Base-by-base conservation (phyloP, 2,329 filamentous ascomycete genomes). In the Colletotrichum sansevieriae region DNA sequence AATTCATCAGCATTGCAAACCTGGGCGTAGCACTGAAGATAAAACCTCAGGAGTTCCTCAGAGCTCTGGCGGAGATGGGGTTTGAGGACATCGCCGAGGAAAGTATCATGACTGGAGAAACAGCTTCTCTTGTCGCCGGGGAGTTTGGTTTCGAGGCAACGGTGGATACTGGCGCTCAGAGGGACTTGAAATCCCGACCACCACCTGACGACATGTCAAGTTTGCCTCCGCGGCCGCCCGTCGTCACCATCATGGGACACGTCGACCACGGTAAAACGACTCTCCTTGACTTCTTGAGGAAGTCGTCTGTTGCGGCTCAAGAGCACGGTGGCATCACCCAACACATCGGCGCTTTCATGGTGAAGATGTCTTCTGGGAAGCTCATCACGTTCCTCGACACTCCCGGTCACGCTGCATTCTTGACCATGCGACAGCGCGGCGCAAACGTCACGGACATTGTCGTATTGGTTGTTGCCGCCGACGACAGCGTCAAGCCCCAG, bases 231-330 rank as follows among this genome's bases (percentile, higher is more conserved):
- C 89, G 97, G 15, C 95, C 96, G 8, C 97, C 96, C 0, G 94
- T 99, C 41, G 95, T 99, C 44, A 98, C 97, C 0, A 99, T 99
- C 76, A 99, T 99, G 97, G 96, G 96, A 2, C 96, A 99, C 72
- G 96, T 99, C 74, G 97, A 99, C 77, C 96, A 99, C 78, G 96
- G 96, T 62, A 99, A 99, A 83, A 99, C 96, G 0, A 99, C 97
- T 0, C 90, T 99, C 47, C 85, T 99, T 10, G 96, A 99, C 77
- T 98, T 91, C 81, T 84, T 99, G 51, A 92, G 96, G 43, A 97
- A 97, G 74, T 96, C 95, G 1, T 98, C 94, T 7, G 90, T 99
- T 49, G 97, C 91, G 47, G 94, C 94, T 6, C 90, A 92, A 62
- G 96, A 99, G 78, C 95, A 98, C 76, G 96, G 96, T 71, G 96